Evolutionary conservation across 257 asterid genomes (phyloP).

Genomic region (Solanum virginianum): DNA sequence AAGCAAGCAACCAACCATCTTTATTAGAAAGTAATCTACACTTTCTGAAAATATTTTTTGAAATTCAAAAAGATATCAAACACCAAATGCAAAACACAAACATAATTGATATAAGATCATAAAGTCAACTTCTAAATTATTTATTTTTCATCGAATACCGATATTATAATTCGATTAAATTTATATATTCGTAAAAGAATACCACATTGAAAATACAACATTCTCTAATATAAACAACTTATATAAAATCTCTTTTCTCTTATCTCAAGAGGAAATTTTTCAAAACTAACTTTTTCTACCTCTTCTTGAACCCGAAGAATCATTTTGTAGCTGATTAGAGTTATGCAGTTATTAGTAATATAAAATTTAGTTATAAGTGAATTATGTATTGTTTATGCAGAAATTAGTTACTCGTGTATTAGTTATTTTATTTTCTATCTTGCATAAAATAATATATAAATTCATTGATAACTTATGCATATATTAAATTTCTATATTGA

Average conservation of each 20-base stretch:
- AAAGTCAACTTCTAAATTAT: neutral
- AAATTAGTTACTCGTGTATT: too few relatives aligned
- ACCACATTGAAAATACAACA: neutral
- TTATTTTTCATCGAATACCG: neutral
- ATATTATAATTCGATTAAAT: neutral
- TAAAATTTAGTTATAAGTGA: too few relatives aligned
- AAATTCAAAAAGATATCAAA: neutral
- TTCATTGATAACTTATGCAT: too few relatives aligned
- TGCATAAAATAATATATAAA: too few relatives aligned
- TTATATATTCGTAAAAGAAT: neutral
- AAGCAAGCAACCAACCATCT: neutral
- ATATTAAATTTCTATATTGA: too few relatives aligned
- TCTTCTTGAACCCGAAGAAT: too few relatives aligned
- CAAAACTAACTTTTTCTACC: too few relatives aligned
- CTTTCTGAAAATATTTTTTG: neutral
- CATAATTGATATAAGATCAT: neutral
- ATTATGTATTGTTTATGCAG: too few relatives aligned
- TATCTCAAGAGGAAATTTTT: neutral
- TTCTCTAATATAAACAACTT: neutral
- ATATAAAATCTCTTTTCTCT: neutral
- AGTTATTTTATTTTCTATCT: too few relatives aligned
- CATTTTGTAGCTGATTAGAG: too few relatives aligned
- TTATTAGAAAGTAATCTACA: neutral
- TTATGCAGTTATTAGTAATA: too few relatives aligned
- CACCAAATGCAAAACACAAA: neutral